These are phyloP conservation scores for Sporothrix dimorphospora DNA, from an alignment of 2,329 filamentous ascomycete genomes.

Conservation along the genomic window DNA sequence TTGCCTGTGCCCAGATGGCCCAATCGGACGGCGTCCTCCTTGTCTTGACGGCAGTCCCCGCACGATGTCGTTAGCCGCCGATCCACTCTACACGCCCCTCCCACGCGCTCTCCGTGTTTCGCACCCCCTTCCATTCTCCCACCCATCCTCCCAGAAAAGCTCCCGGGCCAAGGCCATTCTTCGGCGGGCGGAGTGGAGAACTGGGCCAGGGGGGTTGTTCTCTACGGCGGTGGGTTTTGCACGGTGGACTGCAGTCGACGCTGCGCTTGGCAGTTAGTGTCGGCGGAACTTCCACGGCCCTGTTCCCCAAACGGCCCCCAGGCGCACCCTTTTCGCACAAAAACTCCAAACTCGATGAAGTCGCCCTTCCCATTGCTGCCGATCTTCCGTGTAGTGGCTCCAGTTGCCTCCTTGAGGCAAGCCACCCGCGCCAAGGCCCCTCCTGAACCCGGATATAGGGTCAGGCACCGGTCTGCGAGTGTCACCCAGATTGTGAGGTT, in stretches of 20 bases:
- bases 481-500: neutral
- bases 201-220: too few relatives aligned
- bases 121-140: too few relatives aligned
- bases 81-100: neutral
- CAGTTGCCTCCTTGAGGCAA: neutral
- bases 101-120: too few relatives aligned
- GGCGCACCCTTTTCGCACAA: too few relatives aligned
- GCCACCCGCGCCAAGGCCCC: neutral
- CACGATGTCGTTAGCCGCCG: neutral
- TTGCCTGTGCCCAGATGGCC: neutral
- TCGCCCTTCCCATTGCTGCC: neutral
- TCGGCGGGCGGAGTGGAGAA: neutral
- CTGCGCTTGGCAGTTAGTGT: constrained; percentile 18
- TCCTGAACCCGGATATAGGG: neutral
- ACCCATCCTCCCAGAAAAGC: too few relatives aligned
- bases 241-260: neutral
- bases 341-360: neutral
- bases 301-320: too few relatives aligned
- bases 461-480: neutral
- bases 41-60: neutral
- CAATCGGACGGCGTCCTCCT: too few relatives aligned
- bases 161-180: neutral
- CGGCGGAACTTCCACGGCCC: constrained; percentile 1
- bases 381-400: neutral
- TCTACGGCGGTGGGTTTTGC: neutral